Evolutionary conservation across 2,329 filamentous ascomycete genomes (phyloP).

Genomic region (Acrocalymma vagum): DNA sequence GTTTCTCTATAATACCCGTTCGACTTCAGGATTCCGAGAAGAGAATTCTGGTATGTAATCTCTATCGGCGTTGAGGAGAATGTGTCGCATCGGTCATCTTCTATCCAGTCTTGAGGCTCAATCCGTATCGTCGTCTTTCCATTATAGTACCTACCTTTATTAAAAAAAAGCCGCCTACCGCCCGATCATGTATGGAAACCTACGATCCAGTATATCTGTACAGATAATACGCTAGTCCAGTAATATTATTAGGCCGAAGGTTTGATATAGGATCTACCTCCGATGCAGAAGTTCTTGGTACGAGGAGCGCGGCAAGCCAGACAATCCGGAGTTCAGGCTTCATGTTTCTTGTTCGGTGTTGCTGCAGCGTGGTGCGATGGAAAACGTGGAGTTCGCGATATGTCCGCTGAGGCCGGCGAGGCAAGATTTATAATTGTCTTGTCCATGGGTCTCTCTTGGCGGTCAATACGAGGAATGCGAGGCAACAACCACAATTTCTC

Average conservation of each 20-base stretch:
- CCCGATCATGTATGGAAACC: background rate
- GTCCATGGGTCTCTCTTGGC: too few relatives aligned
- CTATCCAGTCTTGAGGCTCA: slow-evolving; percentile 2
- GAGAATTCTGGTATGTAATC: slow-evolving; percentile 4
- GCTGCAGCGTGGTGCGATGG: too few relatives aligned
- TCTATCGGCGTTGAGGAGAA: background rate
- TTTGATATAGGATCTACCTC: slow-evolving; percentile 7
- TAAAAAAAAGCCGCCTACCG: background rate
- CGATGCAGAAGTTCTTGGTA: background rate
- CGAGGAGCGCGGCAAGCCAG: too few relatives aligned
- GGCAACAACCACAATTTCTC: too few relatives aligned
- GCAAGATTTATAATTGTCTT: too few relatives aligned
- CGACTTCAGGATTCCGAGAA: slow-evolving; percentile 6
- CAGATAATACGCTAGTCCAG: slow-evolving; percentile 7
- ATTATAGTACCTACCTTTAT: slow-evolving; percentile 11
- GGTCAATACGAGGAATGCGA: too few relatives aligned
- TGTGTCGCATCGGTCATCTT: background rate
- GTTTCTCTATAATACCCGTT: slow-evolving; percentile 3
- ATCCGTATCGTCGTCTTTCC: slow-evolving; percentile 7
- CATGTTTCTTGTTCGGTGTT: too few relatives aligned
- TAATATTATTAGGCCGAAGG: slow-evolving; percentile 6
- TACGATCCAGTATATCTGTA: slow-evolving; percentile 7
- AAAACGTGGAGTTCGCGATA: too few relatives aligned
- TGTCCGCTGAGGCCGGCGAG: too few relatives aligned
- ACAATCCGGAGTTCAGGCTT: too few relatives aligned